Conservation (phyloP, 257 asterid genomes). For the Jaltomata sinuosa region DNA sequence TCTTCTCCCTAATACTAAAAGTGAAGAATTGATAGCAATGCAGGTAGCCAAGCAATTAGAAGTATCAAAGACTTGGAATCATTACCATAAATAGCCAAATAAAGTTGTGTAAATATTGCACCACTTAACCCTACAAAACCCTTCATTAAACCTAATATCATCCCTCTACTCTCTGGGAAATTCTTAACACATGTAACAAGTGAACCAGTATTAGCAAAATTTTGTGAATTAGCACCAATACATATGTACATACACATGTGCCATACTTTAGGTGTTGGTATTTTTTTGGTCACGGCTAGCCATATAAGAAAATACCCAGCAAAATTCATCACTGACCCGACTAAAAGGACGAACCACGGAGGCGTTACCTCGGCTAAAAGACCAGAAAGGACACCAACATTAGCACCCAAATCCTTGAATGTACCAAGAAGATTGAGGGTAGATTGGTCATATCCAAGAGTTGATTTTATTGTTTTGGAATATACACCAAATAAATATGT, state of each 20-base stretch:
- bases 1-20: constrained; percentile 9
- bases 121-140: constrained; percentile 27
- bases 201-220: constrained; percentile 27
- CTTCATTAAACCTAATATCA: constrained; percentile 23
- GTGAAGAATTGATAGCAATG: constrained; percentile 10
- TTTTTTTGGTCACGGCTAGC: constrained; percentile 19
- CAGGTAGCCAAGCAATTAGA: constrained; percentile 24
- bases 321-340: constrained; percentile 14
- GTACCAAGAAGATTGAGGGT: constrained; percentile 24
- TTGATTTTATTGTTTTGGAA: constrained; percentile 19
- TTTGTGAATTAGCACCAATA: constrained; percentile 26
- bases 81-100: constrained; percentile 18
- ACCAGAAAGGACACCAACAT: constrained; percentile 26
- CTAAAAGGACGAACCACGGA: constrained; percentile 18
- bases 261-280: constrained; percentile 21
- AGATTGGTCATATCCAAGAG: constrained; percentile 24
- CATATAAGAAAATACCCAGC: constrained; percentile 22
- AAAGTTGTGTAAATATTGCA: constrained; percentile 21
- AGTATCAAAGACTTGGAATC: constrained; percentile 19
- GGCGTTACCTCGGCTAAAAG: constrained; percentile 25
- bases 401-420: constrained; percentile 24
- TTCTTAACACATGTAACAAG: constrained; percentile 24
- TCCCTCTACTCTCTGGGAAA: constrained; percentile 21
- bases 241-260: constrained; percentile 22
- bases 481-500: constrained; percentile 26